Conservation (phyloP, 495 filamentous ascomycete species). For the Amniculicola lignicola region DNA sequence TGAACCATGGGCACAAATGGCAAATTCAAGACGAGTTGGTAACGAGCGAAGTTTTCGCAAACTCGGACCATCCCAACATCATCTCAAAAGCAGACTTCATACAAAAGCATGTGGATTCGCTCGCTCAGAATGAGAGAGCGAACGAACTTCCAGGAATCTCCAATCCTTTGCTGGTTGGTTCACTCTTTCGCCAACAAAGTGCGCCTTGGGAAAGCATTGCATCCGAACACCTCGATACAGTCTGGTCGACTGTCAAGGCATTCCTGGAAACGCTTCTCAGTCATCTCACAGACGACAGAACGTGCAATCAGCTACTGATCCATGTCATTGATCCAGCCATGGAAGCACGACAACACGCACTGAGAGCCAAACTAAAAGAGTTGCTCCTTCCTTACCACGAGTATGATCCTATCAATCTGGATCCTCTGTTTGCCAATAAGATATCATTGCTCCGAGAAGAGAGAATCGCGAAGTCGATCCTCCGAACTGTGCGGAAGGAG, state of each 20-base stretch:
- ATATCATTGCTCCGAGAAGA: slow-evolving; percentile 1
- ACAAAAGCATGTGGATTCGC: neutral
- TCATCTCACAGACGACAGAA: slow-evolving; percentile 14
- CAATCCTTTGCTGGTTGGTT: slow-evolving; percentile 12
- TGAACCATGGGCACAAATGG: slow-evolving; percentile 14
- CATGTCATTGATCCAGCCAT: slow-evolving; percentile 17
- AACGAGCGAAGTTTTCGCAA: neutral
- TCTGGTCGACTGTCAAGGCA: neutral
- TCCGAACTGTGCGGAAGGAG: neutral
- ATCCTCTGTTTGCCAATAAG: slow-evolving; percentile 14
- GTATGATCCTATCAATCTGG: slow-evolving; percentile 13
- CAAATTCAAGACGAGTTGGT: slow-evolving; percentile 7
- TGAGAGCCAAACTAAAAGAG: slow-evolving; percentile 10
- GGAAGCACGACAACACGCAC: neutral
- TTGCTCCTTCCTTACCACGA: slow-evolving; percentile 6
- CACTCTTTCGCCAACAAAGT: slow-evolving; percentile 17
- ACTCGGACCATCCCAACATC: neutral
- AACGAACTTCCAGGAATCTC: slow-evolving; percentile 12
- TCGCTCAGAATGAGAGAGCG: slow-evolving; percentile 5
- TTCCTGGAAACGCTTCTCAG: slow-evolving; percentile 8
- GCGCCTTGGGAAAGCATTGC: slow-evolving; percentile 21
- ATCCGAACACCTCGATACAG: slow-evolving; percentile 1
- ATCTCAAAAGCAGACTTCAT: slow-evolving; percentile 3
- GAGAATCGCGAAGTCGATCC: neutral
- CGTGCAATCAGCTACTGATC: slow-evolving; percentile 7